Conservation (phyloP, 805 yeast species). For the Millerozyma acaciae region DNA sequence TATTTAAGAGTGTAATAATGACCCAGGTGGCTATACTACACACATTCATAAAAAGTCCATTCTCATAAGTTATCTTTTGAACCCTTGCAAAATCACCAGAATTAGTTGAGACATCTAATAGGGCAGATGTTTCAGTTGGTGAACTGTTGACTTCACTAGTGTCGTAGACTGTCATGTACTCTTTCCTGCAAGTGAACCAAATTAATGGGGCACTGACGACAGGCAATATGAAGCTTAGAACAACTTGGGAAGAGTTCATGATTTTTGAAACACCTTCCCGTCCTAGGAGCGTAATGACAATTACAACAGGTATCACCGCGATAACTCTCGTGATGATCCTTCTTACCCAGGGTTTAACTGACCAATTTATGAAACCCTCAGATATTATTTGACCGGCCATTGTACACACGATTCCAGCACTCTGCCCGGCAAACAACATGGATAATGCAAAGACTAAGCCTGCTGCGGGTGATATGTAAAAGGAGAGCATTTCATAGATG, state of each 20-base stretch:
- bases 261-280: conserved; percentile 43
- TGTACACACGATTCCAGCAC: conserved; percentile 47
- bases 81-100: conserved; percentile 9
- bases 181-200: conserved; percentile 38
- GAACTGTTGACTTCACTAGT: conserved; percentile 8
- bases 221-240: conserved; percentile 41
- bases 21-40: conserved; percentile 39
- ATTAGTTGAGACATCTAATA: conserved; percentile 7
- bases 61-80: conserved; percentile 33
- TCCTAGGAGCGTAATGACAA: conserved; percentile 35
- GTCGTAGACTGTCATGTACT: conserved; percentile 38
- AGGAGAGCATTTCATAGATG: conserved; percentile 41
- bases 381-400: conserved; percentile 47
- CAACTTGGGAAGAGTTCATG: conserved; percentile 44
- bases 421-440: conserved; percentile 44
- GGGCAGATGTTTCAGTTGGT: conserved; percentile 11
- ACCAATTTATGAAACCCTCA: conserved; percentile 45
- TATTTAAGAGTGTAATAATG: conserved; percentile 35
- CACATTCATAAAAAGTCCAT: conserved; percentile 29
- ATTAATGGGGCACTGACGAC: conserved; percentile 47
- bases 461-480: conserved; percentile 42
- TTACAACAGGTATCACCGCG: conserved; percentile 40
- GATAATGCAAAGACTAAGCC: conserved; percentile 43
- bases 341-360: conserved; percentile 41
- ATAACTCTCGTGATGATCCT: conserved; percentile 37